Base-by-base conservation (phyloP, 129 eudicot genomes). In the Dittrichia graveolens region DNA sequence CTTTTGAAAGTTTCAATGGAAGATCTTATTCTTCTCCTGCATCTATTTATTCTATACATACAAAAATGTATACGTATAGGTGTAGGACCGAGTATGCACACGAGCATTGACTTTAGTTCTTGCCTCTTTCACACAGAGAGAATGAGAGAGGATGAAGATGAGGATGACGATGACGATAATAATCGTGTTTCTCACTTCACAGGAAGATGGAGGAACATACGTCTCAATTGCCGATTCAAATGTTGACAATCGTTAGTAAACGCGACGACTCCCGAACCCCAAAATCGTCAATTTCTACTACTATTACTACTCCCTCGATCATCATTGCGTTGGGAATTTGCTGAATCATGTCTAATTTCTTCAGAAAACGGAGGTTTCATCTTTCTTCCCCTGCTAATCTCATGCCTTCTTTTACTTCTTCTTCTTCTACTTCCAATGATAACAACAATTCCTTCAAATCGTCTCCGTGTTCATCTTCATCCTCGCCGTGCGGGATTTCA, bases 391-490 rank as follows among this genome's bases (percentile, higher is more conserved):
- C 83, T 53, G 52, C 69, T 54, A 53, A 57, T 73, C 70, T 71
- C 7, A 85, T 78, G 90, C 86, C 85, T 79, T 41, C 65, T 12
- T 46, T 53, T 62, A 8, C 49, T 56, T 64, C 79, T 24, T 47
- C 38, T 24, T 24, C 31, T 5, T 76, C 67, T 66, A 41, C 10
- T 14, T 53, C 63, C 6, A 56, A 55, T 56, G 8, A 61, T 4
- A 47, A 46, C 8, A 72, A 55, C 38, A 59, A 40, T 61, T 61
- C 73, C 13, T 16, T 67, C 35, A 83, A 80, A 80, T 41, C 76
- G 7, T 78, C 82, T 19, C 76, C 89, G 6, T 65, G 77, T 48
- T 78, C 89, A 7, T 74, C 88, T 6, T 78, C 88, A 0, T 39
- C 81, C 41, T 84, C 86, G 2, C 79, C 91, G 12, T 44, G 79